A percentile compares a stretch with the other conserved stretches of the same genome.
phyloP scores from a whole-genome alignment of 441 rosid species.

The Melianthus villosus region DNA sequence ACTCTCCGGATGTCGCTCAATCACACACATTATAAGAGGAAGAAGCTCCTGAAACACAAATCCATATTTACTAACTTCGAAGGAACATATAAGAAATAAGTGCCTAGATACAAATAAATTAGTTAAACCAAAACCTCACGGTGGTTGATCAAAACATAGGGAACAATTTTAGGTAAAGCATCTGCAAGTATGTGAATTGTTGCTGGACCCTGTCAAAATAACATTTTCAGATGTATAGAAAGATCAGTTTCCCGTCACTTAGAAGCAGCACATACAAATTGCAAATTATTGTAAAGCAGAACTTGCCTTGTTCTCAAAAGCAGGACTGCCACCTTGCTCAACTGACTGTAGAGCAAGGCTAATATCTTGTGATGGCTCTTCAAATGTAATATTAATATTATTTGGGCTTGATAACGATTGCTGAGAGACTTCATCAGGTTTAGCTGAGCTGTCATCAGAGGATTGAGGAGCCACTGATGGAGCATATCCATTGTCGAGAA shows the following conservation, averaged over 20 bases:
- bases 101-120: constrained; percentile 4
- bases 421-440: too few relatives aligned
- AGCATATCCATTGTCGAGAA: constrained; percentile 15
- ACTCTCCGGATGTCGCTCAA: constrained; percentile 85
- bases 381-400: too few relatives aligned
- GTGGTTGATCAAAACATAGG: constrained; percentile 88
- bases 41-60: constrained; percentile 99
- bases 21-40: constrained; percentile 98
- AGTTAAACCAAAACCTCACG: constrained; percentile 53
- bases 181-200: constrained; percentile 92
- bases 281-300: constrained; percentile 6
- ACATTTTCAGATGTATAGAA: constrained; percentile 12
- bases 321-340: constrained; percentile 26
- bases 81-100: neutral
- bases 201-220: constrained; percentile 55
- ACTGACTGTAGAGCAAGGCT: constrained; percentile 22
- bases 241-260: constrained; percentile 9
- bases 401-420: too few relatives aligned
- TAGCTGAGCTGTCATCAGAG: constrained; percentile 15
- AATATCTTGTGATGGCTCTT: constrained; percentile 22
- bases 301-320: constrained; percentile 45
- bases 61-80: too few relatives aligned
- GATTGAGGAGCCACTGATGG: constrained; percentile 16
- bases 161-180: constrained; percentile 93
- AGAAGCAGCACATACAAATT: constrained; percentile 5